Percentiles rank a stretch among this genome's conserved stretches.
Conservation (phyloP, 345 rosid species). For the Pistacia vera region DNA sequence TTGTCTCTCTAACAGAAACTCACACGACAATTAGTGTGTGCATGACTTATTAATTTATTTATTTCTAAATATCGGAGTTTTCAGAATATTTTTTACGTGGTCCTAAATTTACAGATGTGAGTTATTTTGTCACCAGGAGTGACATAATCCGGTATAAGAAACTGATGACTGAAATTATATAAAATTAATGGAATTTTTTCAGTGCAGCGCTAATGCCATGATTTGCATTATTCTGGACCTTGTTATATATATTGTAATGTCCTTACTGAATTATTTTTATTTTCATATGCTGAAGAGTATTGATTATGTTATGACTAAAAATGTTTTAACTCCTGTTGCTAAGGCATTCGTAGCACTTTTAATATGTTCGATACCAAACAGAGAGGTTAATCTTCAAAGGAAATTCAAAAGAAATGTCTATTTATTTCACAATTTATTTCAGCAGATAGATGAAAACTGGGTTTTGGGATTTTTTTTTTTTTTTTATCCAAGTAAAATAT, state of each 20-base stretch:
- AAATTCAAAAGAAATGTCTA: neutral
- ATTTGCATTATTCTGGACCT: neutral
- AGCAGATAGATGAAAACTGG: neutral
- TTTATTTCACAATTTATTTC: neutral
- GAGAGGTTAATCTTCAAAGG: neutral
- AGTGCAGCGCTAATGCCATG: neutral
- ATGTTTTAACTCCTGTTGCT: neutral
- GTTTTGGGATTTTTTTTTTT: neutral
- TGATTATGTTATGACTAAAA: neutral
- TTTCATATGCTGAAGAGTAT: neutral
- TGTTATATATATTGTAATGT: neutral
- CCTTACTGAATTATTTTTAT: neutral
- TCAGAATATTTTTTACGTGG: neutral
- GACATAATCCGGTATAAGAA: neutral
- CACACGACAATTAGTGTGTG: neutral
- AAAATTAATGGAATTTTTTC: neutral
- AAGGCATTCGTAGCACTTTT: too few species aligned
- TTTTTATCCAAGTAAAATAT: neutral
- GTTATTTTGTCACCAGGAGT: neutral
- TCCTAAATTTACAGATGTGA: neutral
- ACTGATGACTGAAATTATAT: neutral
- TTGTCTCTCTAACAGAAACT: neutral
- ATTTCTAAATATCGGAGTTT: neutral
- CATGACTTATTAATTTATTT: neutral
- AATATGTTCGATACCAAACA: neutral